Conservation (phyloP, 2,329 filamentous ascomycete genomes). For the Tolypocladium cylindrosporum region DNA sequence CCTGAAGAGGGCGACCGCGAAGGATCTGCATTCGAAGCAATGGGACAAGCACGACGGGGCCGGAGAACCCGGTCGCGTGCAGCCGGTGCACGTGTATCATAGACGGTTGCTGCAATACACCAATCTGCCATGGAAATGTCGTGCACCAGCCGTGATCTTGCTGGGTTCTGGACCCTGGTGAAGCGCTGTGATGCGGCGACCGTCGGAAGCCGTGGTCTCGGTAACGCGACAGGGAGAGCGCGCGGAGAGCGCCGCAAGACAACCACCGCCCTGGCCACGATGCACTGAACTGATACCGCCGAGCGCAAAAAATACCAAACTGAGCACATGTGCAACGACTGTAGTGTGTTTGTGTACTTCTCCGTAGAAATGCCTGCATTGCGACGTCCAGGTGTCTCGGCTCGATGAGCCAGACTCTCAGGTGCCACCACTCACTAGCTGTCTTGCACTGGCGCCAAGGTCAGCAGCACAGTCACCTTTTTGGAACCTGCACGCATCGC, state of each 20-base stretch:
- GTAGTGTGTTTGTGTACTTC: neutral
- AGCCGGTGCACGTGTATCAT: conserved; percentile 22
- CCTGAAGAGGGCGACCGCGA: conserved; percentile 1
- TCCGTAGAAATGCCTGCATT: neutral
- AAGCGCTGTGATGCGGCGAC: neutral
- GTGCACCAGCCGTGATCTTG: neutral
- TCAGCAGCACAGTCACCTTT: neutral
- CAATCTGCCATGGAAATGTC: conserved; percentile 10
- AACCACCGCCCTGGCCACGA: neutral
- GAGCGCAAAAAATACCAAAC: neutral
- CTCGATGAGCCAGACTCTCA: neutral
- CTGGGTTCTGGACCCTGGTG: neutral
- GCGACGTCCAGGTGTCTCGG: neutral
- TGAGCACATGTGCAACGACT: neutral
- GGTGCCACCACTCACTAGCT: neutral
- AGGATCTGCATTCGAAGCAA: conserved; percentile 7
- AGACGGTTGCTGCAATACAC: conserved; percentile 21
- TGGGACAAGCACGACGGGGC: conserved; percentile 10
- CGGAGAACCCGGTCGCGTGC: conserved; percentile 12
- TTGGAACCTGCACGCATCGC: neutral
- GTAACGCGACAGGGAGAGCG: neutral
- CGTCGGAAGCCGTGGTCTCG: neutral
- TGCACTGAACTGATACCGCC: neutral
- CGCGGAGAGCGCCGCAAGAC: neutral
- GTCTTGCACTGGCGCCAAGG: neutral